A percentile compares a stretch with the other conserved stretches of the same genome.
phyloP scores from a whole-genome alignment of 805 yeast species.

The Maudiozyma pseudohumilis region DNA sequence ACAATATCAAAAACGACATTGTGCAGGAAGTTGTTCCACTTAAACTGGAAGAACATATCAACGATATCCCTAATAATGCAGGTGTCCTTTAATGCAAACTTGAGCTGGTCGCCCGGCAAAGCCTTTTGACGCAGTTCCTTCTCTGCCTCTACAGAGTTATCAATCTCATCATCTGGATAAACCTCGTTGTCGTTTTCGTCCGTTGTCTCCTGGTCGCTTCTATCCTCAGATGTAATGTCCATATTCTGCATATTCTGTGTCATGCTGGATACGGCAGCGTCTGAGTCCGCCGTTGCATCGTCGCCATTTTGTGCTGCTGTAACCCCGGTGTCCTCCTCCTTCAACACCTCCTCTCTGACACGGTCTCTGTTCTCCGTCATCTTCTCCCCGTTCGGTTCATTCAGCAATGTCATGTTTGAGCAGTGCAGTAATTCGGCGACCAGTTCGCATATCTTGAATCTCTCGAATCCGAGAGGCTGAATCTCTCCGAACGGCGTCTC shows the following conservation, averaged over 20 bases:
- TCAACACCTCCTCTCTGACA: conserved; percentile 35
- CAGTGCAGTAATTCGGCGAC: conserved; percentile 92
- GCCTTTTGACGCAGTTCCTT: conserved; percentile 36
- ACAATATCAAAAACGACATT: conserved; percentile 76
- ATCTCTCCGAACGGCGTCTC: conserved; percentile 41
- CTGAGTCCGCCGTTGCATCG: not conserved
- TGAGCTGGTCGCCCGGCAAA: conserved; percentile 62
- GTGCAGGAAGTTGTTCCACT: conserved; percentile 79
- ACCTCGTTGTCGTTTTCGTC: conserved; percentile 7
- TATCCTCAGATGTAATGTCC: conserved; percentile 5
- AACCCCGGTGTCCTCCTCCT: conserved; percentile 10
- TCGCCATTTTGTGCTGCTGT: not conserved
- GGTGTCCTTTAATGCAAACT: conserved; percentile 57
- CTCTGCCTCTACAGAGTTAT: conserved; percentile 22
- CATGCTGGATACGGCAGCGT: too few species aligned
- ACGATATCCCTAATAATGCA: conserved; percentile 48
- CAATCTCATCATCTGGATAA: conserved; percentile 13
- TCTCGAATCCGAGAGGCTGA: conserved; percentile 82
- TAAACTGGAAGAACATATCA: conserved; percentile 55
- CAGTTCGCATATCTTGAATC: conserved; percentile 84
- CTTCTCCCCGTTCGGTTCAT: conserved; percentile 62
- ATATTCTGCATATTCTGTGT: not conserved
- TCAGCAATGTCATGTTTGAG: conserved; percentile 88
- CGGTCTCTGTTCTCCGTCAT: conserved; percentile 61
- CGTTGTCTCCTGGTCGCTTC: conserved; percentile 1